phyloP scores from a whole-genome alignment of 2,329 filamentous ascomycete species.

The Claviceps humidiphila region DNA sequence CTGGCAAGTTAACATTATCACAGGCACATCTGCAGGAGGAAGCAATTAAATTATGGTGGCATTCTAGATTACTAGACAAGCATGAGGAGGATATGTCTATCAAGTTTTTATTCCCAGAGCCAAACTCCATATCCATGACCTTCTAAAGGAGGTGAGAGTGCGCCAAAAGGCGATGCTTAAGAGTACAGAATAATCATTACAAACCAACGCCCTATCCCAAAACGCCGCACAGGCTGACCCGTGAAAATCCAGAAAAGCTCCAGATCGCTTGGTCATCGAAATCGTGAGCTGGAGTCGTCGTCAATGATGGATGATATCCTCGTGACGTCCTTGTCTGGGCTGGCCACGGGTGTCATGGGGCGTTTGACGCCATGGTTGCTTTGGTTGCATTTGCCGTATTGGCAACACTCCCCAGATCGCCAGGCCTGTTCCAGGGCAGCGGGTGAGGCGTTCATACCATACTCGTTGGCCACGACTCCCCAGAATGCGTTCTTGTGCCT shows the following conservation, averaged over 20 bases:
- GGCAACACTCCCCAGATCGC: slow-evolving; percentile 34
- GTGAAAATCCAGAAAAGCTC: too few relatives aligned
- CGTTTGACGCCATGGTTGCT: slow-evolving; percentile 20
- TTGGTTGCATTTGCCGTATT: slow-evolving; percentile 19
- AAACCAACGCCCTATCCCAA: background rate
- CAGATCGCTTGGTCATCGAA: background rate
- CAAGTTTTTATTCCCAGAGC: too few relatives aligned
- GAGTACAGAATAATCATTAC: too few relatives aligned
- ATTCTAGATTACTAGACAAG: too few relatives aligned
- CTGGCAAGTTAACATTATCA: too few relatives aligned
- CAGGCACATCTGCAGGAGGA: too few relatives aligned
- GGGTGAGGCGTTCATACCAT: slow-evolving; percentile 50
- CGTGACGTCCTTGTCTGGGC: slow-evolving; percentile 41
- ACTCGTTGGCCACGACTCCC: slow-evolving; percentile 57
- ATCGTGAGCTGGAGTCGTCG: background rate
- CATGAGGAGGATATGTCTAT: too few relatives aligned
- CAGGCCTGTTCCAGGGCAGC: slow-evolving; percentile 59
- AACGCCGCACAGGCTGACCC: background rate
- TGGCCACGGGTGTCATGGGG: slow-evolving; percentile 40
- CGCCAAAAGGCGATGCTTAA: too few relatives aligned
- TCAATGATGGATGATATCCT: slow-evolving; percentile 50
- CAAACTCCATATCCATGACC: too few relatives aligned
- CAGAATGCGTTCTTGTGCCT: slow-evolving; percentile 60
- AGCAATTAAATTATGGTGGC: too few relatives aligned
- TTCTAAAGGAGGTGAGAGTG: too few relatives aligned